Percentiles rank a stretch among this genome's conserved stretches.
phyloP scores from a whole-genome alignment of 208 protist genomes.

The Leptomonas seymouri region DNA sequence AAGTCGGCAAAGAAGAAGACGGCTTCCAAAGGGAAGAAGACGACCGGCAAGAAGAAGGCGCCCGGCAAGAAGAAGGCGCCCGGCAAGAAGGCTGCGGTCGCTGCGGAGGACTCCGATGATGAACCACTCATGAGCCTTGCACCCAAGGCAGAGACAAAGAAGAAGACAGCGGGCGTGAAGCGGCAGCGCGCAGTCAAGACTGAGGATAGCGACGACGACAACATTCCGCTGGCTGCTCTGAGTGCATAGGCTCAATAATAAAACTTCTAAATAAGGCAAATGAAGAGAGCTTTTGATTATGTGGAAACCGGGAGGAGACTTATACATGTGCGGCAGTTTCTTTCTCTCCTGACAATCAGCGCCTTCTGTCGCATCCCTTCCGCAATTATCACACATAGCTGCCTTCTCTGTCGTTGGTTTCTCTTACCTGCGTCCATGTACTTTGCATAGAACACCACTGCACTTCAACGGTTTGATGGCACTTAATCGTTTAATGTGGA shows the following conservation, averaged over 20 bases:
- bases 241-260: slow-evolving; percentile 9
- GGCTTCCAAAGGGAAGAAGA: slow-evolving; percentile 27
- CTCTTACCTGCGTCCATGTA: no score
- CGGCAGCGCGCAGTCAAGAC: slow-evolving; percentile 35
- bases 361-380: no score
- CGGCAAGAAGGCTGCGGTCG: neutral
- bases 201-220: slow-evolving; percentile 68
- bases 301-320: neutral
- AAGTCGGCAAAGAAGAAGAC: slow-evolving; percentile 54
- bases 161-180: slow-evolving; percentile 32
- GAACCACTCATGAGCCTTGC: slow-evolving; percentile 28
- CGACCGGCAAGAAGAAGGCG: slow-evolving; percentile 25
- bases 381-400: no score
- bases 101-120: slow-evolving; percentile 36
- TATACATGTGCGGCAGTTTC: no score
- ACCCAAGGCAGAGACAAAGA: slow-evolving; percentile 30
- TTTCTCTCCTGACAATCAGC: no score
- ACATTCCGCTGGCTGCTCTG: slow-evolving; percentile 64
- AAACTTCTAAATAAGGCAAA: neutral
- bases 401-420: no score
- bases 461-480: no score
- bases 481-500: no score
- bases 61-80: slow-evolving; percentile 34
- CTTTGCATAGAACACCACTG: no score
- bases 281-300: neutral